Evolutionary conservation across 768 basidiomycete species (phyloP), one percentile per base, ranked within the genome.

Genomic region (Lentinula guzmanii): DNA sequence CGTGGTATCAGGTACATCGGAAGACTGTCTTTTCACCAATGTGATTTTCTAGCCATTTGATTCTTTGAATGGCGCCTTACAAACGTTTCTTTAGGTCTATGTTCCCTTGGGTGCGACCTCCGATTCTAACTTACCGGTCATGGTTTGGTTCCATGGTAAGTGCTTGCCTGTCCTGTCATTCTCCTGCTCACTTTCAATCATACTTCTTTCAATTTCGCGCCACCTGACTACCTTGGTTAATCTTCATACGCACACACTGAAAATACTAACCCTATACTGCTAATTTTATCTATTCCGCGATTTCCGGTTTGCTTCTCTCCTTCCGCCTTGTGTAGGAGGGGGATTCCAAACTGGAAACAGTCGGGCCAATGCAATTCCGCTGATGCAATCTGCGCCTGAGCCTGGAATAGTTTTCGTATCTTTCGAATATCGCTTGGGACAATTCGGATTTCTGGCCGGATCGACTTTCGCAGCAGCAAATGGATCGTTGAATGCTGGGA

Each of bases 21-120:
- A 79, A 64, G 77, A 79, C 61, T 79, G 78, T 61, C 65, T 79
- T 1, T 79, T 77, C 60, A 76, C 74, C 54, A 79, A 79, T 64
- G 78, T 78, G 37, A 63, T 66, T 54, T 28, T 35, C 50, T 11
- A 13, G 24, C 54, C 31, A 9, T 43, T 43, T 4, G 37, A 41
- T 24, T 5, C 7, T 45, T 6, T 57, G 11, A n/a, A 11, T 33
- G 6, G 34, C 21, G 13, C 33, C 24, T 4, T 34, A 9, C 28
- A 15, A 31, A 24, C 21, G 15, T 41, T 11, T 13, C 13, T 58
- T 13, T n/a, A 69, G 68, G 61, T 69, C 39, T 64, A 57, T 43
- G 41, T 67, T 45, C 68, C 68, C 4, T 62, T 57, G 8, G 42
- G 39, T n/a, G 62, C 65, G 3, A 61, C 48, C 4, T 61, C 56